A percentile compares a stretch with the other conserved stretches of the same genome.
Evolutionary conservation across 1,284 basidiomycete species (phyloP).

Genomic region (Bjerkandera adusta): DNA sequence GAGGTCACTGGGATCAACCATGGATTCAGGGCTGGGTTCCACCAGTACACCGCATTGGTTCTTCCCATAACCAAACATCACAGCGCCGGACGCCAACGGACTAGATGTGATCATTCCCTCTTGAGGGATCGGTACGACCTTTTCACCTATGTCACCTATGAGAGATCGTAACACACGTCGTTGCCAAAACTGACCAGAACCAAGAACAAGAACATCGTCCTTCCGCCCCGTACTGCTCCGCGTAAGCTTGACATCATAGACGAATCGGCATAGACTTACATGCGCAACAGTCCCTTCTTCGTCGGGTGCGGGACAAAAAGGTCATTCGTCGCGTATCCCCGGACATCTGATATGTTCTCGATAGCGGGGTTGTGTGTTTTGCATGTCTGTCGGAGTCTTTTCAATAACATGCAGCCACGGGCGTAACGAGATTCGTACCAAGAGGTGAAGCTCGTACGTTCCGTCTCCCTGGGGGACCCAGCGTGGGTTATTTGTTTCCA

Average conservation of each 20-base stretch:
- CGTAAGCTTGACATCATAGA: not conserved
- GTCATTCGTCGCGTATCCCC: slow-evolving; percentile 18
- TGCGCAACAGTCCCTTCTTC: slow-evolving; percentile 20
- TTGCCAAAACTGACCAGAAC: slow-evolving; percentile 15
- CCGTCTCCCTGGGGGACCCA: slow-evolving; percentile 40
- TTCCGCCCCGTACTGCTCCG: slow-evolving; percentile 24
- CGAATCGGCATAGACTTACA: slow-evolving; percentile 12
- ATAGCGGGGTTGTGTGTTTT: slow-evolving; percentile 17
- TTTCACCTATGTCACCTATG: slow-evolving; percentile 16
- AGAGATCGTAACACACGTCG: not conserved
- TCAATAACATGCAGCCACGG: not conserved
- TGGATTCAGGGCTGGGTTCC: slow-evolving; percentile 17
- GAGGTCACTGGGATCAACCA: slow-evolving; percentile 11
- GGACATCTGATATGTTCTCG: slow-evolving; percentile 16
- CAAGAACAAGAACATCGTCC: slow-evolving; percentile 23
- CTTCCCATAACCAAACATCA: slow-evolving; percentile 23
- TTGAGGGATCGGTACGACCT: slow-evolving; percentile 30
- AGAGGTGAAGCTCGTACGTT: slow-evolving; percentile 37
- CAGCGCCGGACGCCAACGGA: slow-evolving; percentile 24
- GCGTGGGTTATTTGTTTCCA: slow-evolving; percentile 17
- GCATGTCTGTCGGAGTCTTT: slow-evolving; percentile 12
- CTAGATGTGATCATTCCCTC: slow-evolving; percentile 29
- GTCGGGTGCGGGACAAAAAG: slow-evolving; percentile 16
- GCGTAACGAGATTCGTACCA: slow-evolving; percentile 29
- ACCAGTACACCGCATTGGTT: slow-evolving; percentile 23